These are phyloP conservation scores for Albatrellus sp. DNA, from an alignment of 1,284 basidiomycete genomes.

Conservation along the genomic window DNA sequence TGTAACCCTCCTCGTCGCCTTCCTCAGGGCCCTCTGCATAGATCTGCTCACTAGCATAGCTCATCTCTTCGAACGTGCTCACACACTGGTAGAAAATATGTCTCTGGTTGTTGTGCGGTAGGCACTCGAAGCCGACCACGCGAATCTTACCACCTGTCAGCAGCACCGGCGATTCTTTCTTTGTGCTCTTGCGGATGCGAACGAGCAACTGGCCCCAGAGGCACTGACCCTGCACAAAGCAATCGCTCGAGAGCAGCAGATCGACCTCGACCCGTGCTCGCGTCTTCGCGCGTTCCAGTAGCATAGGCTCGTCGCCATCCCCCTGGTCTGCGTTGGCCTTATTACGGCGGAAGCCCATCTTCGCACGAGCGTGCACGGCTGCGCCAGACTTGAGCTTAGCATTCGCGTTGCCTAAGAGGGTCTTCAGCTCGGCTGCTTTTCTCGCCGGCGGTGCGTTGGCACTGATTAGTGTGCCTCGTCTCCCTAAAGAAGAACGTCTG, in stretches of 20 bases:
- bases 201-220: conserved; percentile 68
- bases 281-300: conserved; percentile 53
- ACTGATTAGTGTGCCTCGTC: conserved; percentile 41
- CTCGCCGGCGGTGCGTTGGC: conserved; percentile 30
- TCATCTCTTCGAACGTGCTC: conserved; percentile 44
- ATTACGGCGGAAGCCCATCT: conserved; percentile 9
- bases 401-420: conserved; percentile 46
- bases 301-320: conserved; percentile 15
- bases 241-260: conserved; percentile 65
- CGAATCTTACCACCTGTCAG: conserved; percentile 75
- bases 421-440: conserved; percentile 41
- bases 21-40: conserved; percentile 36
- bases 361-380: conserved; percentile 23
- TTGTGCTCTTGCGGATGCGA: conserved; percentile 45
- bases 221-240: conserved; percentile 73
- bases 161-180: conserved; percentile 49
- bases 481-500: conserved; percentile 18
- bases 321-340: conserved; percentile 9
- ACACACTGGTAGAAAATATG: conserved; percentile 83
- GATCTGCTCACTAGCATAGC: conserved; percentile 30
- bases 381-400: conserved; percentile 44
- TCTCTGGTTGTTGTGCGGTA: conserved; percentile 47
- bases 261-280: conserved; percentile 77
- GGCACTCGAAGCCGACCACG: conserved; percentile 79
- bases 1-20: conserved; percentile 58